phyloP scores from a whole-genome alignment of 306 rosid species.

The Quercus parvula region DNA sequence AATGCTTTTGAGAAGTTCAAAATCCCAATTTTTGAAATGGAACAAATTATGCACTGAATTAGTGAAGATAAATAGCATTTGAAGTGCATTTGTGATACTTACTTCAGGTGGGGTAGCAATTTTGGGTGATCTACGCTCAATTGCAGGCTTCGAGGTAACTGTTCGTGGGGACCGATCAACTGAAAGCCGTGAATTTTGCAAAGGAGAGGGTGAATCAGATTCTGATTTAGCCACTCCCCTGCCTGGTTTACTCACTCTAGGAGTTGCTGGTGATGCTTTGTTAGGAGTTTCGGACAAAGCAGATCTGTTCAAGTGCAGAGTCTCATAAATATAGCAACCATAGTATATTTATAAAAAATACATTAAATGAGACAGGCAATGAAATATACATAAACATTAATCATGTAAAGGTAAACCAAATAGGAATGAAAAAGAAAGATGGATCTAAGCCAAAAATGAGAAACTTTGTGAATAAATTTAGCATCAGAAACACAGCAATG shows the following conservation, averaged over 20 bases:
- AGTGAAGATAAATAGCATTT: not conserved
- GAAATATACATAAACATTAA: slow-evolving; percentile 20
- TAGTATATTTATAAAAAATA: not conserved
- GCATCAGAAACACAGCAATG: slow-evolving; percentile 3
- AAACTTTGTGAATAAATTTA: slow-evolving; percentile 16
- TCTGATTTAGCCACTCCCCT: slow-evolving; percentile 68
- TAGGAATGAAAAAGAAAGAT: not conserved
- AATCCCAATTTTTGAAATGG: slow-evolving; percentile 5
- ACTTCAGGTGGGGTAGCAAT: slow-evolving; percentile 74
- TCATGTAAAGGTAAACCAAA: slow-evolving; percentile 8
- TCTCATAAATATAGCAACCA: slow-evolving; percentile 9
- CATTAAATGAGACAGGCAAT: slow-evolving; percentile 20
- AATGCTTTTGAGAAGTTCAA: slow-evolving; percentile 2
- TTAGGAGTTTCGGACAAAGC: slow-evolving; percentile 59
- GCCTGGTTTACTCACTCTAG: slow-evolving; percentile 68
- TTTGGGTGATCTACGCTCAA: slow-evolving; percentile 67
- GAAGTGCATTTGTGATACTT: slow-evolving; percentile 30
- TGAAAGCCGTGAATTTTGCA: slow-evolving; percentile 67
- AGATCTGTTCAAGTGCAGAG: slow-evolving; percentile 60
- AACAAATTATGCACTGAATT: not conserved
- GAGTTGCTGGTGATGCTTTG: slow-evolving; percentile 76
- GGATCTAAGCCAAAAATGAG: slow-evolving; percentile 43
- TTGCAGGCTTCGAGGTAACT: slow-evolving; percentile 50
- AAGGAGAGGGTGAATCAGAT: slow-evolving; percentile 67
- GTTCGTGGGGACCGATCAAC: slow-evolving; percentile 79